Conservation (phyloP, 108 stramenopile species). For the Stephanodiscus triporus region DNA sequence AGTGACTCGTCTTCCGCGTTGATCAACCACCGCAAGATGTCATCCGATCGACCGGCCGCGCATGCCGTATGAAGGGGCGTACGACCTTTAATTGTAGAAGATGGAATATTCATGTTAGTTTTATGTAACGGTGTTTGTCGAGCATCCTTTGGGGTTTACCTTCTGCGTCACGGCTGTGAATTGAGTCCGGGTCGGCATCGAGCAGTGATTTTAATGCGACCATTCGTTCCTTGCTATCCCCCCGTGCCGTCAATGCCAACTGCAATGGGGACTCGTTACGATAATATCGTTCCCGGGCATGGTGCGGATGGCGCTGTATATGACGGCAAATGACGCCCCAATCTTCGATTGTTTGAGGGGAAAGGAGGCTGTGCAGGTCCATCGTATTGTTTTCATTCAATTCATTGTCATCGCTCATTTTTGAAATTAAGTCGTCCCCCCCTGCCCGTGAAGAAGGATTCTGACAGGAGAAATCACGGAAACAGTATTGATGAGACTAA, state of each 20-base stretch:
- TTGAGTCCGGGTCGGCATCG: constrained; percentile 21
- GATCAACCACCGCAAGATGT: constrained; percentile 32
- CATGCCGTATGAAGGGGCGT: constrained; percentile 43
- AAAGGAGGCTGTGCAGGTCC: constrained; percentile 24
- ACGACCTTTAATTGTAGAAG: constrained; percentile 17
- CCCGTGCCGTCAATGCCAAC: constrained; percentile 23
- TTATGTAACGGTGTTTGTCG: neutral
- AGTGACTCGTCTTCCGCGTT: constrained; percentile 10
- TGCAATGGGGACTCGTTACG: constrained; percentile 29
- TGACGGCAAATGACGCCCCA: constrained; percentile 17
- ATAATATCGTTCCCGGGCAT: constrained; percentile 28
- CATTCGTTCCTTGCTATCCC: constrained; percentile 18
- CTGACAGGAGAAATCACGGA: neutral
- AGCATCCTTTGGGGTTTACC: neutral
- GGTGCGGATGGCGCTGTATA: constrained; percentile 13
- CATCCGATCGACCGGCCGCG: constrained; percentile 23
- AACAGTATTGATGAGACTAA: neutral
- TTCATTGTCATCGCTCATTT: constrained; percentile 10
- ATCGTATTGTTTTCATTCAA: neutral
- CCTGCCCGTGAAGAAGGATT: neutral
- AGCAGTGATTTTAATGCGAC: constrained; percentile 25
- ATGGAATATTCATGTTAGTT: neutral
- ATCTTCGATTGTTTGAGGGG: constrained; percentile 19
- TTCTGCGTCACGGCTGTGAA: constrained; percentile 29
- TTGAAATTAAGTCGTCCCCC: neutral